Conservation (phyloP, 169 alveolate genomes). For the Plasmodium fragile region DNA sequence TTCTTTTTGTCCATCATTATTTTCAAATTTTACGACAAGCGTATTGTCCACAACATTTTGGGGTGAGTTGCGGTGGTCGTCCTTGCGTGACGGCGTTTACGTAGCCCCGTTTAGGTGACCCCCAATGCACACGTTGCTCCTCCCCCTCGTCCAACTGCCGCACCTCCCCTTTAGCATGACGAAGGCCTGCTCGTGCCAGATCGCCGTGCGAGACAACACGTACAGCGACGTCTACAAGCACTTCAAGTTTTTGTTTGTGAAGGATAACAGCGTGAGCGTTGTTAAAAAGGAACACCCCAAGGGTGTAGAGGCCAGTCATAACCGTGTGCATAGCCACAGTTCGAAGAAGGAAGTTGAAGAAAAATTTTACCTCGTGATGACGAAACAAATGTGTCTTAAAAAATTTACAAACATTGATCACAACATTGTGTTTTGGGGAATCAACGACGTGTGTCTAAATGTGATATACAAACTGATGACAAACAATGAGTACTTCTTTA, state of each 20-base stretch:
- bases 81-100: not conserved
- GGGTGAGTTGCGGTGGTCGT: conserved; percentile 1
- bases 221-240: conserved; percentile 28
- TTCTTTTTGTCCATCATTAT: conserved; percentile 58
- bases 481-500: conserved; percentile 47
- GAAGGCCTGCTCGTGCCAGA: conserved; percentile 65
- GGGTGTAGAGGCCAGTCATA: not conserved
- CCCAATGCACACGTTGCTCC: not conserved
- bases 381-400: conserved; percentile 41
- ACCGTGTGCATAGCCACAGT: not conserved
- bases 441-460: conserved; percentile 40
- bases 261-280: conserved; percentile 36
- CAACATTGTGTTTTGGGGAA: conserved; percentile 56
- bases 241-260: conserved; percentile 21
- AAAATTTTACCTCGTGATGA: conserved; percentile 20
- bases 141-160: not conserved
- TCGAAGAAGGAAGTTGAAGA: not conserved
- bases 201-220: not conserved
- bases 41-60: conserved; percentile 41
- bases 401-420: conserved; percentile 30
- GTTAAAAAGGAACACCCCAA: not conserved
- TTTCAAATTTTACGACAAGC: conserved; percentile 65
- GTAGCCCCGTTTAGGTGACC: not conserved
- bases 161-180: conserved; percentile 7
- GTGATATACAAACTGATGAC: conserved; percentile 11